Evolutionary conservation across 495 filamentous ascomycete species (phyloP).

Genomic region (Bombardia bombarda): DNA sequence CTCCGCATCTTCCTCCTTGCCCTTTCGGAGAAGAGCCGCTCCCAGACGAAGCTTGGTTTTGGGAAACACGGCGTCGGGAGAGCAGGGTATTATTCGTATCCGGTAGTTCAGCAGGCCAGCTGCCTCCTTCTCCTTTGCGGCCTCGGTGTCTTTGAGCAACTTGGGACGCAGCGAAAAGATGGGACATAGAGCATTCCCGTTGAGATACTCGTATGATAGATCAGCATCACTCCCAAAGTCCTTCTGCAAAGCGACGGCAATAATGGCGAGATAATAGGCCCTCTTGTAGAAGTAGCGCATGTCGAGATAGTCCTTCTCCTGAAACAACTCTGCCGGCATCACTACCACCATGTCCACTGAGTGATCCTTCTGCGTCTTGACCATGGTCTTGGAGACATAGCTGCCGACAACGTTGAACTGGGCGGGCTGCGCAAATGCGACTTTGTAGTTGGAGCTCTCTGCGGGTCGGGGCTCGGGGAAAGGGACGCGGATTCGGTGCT

Average conservation of each 20-base stretch:
- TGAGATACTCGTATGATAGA: conserved; percentile 56
- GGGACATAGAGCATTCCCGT: conserved; percentile 74
- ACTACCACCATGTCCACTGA: conserved; percentile 75
- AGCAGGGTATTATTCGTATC: conserved; percentile 73
- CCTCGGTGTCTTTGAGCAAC: conserved; percentile 3
- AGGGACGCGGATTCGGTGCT: conserved; percentile 60
- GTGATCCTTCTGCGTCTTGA: conserved; percentile 48
- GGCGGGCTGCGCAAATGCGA: conserved; percentile 66
- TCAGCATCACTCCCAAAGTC: conserved; percentile 43
- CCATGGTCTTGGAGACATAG: conserved; percentile 68
- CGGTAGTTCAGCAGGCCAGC: conserved; percentile 46
- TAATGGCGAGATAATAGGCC: conserved; percentile 79
- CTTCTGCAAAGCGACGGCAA: conserved; percentile 61
- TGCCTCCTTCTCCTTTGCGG: conserved; percentile 9
- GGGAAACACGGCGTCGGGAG: conserved; percentile 58
- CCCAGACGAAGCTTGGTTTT: conserved; percentile 56
- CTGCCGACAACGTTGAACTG: conserved; percentile 85
- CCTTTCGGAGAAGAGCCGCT: conserved; percentile 61
- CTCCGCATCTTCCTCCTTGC: conserved; percentile 28
- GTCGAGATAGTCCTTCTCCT: conserved; percentile 92
- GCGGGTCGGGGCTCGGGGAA: conserved; percentile 72
- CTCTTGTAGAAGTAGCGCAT: conserved; percentile 91
- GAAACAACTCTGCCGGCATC: conserved; percentile 73
- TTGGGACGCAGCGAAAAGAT: conserved; percentile 48
- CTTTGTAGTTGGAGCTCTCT: conserved; percentile 67